These are phyloP conservation scores for Botrytis cinerea DNA, from an alignment of 2,329 filamentous ascomycete genomes.

Conservation along the genomic window DNA sequence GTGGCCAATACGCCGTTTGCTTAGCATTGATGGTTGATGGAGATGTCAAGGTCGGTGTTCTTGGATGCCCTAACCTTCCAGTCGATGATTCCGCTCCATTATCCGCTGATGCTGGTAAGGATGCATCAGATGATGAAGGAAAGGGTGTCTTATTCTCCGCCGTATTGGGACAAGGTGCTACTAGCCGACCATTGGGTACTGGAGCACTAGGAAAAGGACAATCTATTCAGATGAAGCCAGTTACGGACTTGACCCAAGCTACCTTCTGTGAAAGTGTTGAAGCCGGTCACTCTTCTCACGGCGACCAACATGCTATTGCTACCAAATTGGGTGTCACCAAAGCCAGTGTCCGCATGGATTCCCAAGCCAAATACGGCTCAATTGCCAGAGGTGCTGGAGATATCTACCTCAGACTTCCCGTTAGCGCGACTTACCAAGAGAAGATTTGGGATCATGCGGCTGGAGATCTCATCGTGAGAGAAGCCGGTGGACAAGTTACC, in stretches of 20 bases:
- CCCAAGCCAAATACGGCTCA: constrained; percentile 95
- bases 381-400: constrained; percentile 94
- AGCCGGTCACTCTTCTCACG: constrained; percentile 86
- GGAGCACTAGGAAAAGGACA: constrained; percentile 57
- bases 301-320: constrained; percentile 83
- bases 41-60: constrained; percentile 88
- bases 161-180: constrained; percentile 75
- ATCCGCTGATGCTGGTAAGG: constrained; percentile 69
- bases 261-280: constrained; percentile 98
- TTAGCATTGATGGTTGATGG: constrained; percentile 90
- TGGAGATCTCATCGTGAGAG: constrained; percentile 88
- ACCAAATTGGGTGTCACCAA: constrained; percentile 81
- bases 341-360: constrained; percentile 93
- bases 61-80: constrained; percentile 94
- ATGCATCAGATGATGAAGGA: constrained; percentile 72
- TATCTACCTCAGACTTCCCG: constrained; percentile 87
- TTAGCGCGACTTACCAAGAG: constrained; percentile 86
- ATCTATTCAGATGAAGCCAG: constrained; percentile 75
- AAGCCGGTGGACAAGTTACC: constrained; percentile 89
- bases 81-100: constrained; percentile 76
- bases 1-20: constrained; percentile 96
- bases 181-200: constrained; percentile 69
- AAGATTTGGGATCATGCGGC: constrained; percentile 99
- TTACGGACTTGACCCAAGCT: constrained; percentile 73
- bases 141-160: constrained; percentile 89